Evolutionary conservation across 2,329 filamentous ascomycete genomes (phyloP), one percentile per base, ranked within the genome.

Genomic region (Curvularia hawaiiensis): DNA sequence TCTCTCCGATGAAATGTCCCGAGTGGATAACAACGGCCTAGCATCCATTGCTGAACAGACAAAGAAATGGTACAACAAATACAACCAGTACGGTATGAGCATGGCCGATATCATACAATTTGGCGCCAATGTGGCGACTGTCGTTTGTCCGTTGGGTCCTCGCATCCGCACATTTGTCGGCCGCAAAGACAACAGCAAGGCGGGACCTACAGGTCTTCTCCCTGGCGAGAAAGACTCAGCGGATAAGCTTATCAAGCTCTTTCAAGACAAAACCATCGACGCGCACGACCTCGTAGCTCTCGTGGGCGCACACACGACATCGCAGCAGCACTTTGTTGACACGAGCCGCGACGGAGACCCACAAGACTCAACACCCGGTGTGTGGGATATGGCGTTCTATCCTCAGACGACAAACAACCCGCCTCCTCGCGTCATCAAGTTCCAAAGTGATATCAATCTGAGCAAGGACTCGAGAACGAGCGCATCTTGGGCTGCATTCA

Each of bases 51-150:
- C 65, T 3, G 67, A 67, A 2, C 61, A 72, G 51, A 75, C 67
- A 40, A 74, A 72, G 48, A 51, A 61, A 18, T 72, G 69, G 68
- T 72, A 73, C 45, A 68, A 40, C 28, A 74, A 73, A 50, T 75
- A 73, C 59, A 68, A 68, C 44, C 59, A 68, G 20, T 76, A 75
- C 46, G 71, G 71, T 26, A 67, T 76, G 52, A 67, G 64, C 31
- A 75, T 76, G 69, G 75, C 75, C 8, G 76, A 78, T 48, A 65
- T 78, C 24, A 76, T 78, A 22, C 75, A 78, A 50, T 71, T 76
- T 28, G 75, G 70, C 38, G 74, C 74, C 31, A 77, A 69, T 30
- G 65, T 77, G 22, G 75, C 75, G 6, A 74, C 74, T 3, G 75
- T 78, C 3, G 74, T 73, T 2, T 78, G 75, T 49, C 76, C 76